Evolutionary conservation across 345 rosid species (phyloP), one percentile per base, ranked within the genome.

Genomic region (Salix viminalis): DNA sequence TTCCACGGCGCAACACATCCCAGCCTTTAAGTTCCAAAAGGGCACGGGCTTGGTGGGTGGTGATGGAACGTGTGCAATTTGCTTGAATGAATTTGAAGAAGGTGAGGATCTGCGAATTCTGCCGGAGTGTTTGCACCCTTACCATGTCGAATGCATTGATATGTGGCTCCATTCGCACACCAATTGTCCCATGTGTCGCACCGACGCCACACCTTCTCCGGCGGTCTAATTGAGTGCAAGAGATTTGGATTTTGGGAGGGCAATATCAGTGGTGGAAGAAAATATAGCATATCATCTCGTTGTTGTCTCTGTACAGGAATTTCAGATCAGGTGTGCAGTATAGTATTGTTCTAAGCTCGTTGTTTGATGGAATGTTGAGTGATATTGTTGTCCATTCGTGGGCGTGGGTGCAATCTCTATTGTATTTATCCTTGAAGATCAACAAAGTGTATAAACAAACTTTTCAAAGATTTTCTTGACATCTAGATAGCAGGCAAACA

Each of bases 111-210:
- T 81, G 24, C 56, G 80, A 3, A 62, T 69, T 2, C 74, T 86
- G 75, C 86, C 83, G 2, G 82, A 76, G 52, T 86, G 85, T 50
- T 21, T 65, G 77, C 89, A 84, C 69, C 36, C 84, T 1, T 84
- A 77, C 72, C 89, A 84, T 39, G 79, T 76, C 14, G 65, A 19
- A 7, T 86, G 85, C 41, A 75, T 86, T 42, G 87, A 84, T 70
- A 84, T 77, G 86, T 83, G 86, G 85, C 81, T 82, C 2, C 61
- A 65, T 42, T 86, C 84, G 1, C 89, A 86, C 56, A 52, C 81
- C 4, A 80, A 69, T 71, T 84, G 86, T 66, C 89, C 87, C 16
- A 69, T 88, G 52, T 90, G 89, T 69, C 82, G 93, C 5, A 61
- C 85, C 4, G 82, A 79, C 8, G 85, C 93, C 21, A 71, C 82